These are phyloP conservation scores for Brettanomyces bruxellensis DNA, from an alignment of 805 yeast genomes.

Conservation along the genomic window DNA sequence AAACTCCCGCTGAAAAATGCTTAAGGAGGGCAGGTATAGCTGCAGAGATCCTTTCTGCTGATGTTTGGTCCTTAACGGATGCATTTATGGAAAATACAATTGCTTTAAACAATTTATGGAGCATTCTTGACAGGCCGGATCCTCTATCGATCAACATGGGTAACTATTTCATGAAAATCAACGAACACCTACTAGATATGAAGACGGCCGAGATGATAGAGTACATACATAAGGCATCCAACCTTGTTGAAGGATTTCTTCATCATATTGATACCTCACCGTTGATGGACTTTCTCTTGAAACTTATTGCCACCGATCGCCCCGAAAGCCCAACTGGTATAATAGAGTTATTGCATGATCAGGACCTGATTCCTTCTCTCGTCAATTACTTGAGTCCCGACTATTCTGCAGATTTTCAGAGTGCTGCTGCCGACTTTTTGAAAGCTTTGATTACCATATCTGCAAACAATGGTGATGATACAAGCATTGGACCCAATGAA, in stretches of 20 bases:
- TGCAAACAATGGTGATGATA: slow-evolving; percentile 83
- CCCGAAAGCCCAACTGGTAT: slow-evolving; percentile 85
- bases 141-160: slow-evolving; percentile 71
- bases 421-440: slow-evolving; percentile 91
- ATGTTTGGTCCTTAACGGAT: slow-evolving; percentile 90
- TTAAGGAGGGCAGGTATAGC: slow-evolving; percentile 54
- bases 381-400: slow-evolving; percentile 64
- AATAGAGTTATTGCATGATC: slow-evolving; percentile 64
- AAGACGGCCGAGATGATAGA: slow-evolving; percentile 70
- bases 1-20: slow-evolving; percentile 26
- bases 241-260: slow-evolving; percentile 72
- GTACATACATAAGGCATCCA: slow-evolving; percentile 61
- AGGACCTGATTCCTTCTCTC: slow-evolving; percentile 63
- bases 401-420: slow-evolving; percentile 63
- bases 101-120: slow-evolving; percentile 69
- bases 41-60: slow-evolving; percentile 83
- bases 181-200: slow-evolving; percentile 83
- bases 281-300: slow-evolving; percentile 82
- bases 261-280: slow-evolving; percentile 89
- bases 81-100: slow-evolving; percentile 61
- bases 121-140: slow-evolving; percentile 55
- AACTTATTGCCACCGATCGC: slow-evolving; percentile 88
- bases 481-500: slow-evolving; percentile 94
- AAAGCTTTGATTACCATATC: slow-evolving; percentile 92
- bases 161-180: slow-evolving; percentile 84